Evolutionary conservation across 805 yeast species (phyloP).

Genomic region (Teunomyces atbi): DNA sequence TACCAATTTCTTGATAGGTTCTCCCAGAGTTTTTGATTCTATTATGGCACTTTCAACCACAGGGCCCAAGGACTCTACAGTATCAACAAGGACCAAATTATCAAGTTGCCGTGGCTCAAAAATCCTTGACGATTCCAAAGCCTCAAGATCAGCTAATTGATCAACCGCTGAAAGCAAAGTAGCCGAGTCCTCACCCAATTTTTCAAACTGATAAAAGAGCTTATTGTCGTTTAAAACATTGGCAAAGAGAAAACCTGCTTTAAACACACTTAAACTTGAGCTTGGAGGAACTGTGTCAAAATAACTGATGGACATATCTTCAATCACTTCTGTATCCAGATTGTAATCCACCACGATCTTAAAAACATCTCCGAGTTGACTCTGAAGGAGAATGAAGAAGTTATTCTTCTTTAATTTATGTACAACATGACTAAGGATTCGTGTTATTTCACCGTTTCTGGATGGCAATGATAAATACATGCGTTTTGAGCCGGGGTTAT

Average conservation of each 20-base stretch:
- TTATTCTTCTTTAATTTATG: slow-evolving; percentile 60
- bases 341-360: slow-evolving; percentile 54
- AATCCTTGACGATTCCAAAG: background rate
- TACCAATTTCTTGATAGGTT: slow-evolving; percentile 20
- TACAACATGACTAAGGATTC: slow-evolving; percentile 52
- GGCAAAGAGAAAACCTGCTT: slow-evolving; percentile 73
- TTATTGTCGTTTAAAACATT: slow-evolving; percentile 64
- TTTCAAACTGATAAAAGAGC: slow-evolving; percentile 73
- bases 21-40: slow-evolving; percentile 11
- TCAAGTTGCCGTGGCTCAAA: slow-evolving; percentile 32
- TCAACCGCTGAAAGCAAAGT: background rate
- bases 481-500: slow-evolving; percentile 29
- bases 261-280: slow-evolving; percentile 56
- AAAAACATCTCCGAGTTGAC: slow-evolving; percentile 69
- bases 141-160: background rate
- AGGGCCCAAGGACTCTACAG: slow-evolving; percentile 53
- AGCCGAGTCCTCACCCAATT: slow-evolving; percentile 57
- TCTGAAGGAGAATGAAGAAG: slow-evolving; percentile 71
- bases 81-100: slow-evolving; percentile 60
- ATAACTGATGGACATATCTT: slow-evolving; percentile 52
- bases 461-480: slow-evolving; percentile 55
- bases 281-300: slow-evolving; percentile 76
- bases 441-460: slow-evolving; percentile 24
- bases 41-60: slow-evolving; percentile 29
- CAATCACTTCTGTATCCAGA: slow-evolving; percentile 42